Conservation (phyloP, 371 early-diverging fungal species). For the Nematocida major region DNA sequence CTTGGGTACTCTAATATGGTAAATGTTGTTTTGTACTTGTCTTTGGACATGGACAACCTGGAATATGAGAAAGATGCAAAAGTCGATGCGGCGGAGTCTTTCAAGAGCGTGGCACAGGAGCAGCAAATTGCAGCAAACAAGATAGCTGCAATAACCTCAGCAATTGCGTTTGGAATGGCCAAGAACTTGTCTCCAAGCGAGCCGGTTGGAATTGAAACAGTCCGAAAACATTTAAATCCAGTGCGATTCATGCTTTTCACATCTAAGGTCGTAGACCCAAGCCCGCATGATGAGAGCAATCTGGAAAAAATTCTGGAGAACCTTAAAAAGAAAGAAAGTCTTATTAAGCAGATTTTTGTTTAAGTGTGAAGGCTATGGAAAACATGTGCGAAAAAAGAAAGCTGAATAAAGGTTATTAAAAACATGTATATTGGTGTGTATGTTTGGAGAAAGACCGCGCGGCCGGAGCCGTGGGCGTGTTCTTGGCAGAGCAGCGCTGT, state of each 20-base stretch:
- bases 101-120: not conserved
- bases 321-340: conserved; percentile 16
- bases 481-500: too few relatives aligned
- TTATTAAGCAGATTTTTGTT: not conserved
- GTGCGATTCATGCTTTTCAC: conserved; percentile 21
- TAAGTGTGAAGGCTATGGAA: too few relatives aligned
- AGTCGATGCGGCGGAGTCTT: not conserved
- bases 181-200: conserved; percentile 2
- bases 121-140: not conserved
- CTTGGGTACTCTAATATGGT: conserved; percentile 29
- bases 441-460: too few relatives aligned
- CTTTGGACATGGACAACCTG: conserved; percentile 8
- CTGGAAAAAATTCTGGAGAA: not conserved
- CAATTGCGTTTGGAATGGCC: conserved; percentile 17
- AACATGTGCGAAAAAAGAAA: too few relatives aligned
- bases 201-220: not conserved
- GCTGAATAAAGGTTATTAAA: too few relatives aligned
- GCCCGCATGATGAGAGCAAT: too few relatives aligned
- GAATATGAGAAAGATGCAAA: not conserved
- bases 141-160: not conserved
- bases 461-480: too few relatives aligned
- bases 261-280: not conserved
- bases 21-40: conserved; percentile 33
- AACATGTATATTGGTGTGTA: too few relatives aligned
- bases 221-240: not conserved